A percentile compares a stretch with the other conserved stretches of the same genome.
Evolutionary conservation across 306 rosid species (phyloP).

Genomic region (Malus sieversii): DNA sequence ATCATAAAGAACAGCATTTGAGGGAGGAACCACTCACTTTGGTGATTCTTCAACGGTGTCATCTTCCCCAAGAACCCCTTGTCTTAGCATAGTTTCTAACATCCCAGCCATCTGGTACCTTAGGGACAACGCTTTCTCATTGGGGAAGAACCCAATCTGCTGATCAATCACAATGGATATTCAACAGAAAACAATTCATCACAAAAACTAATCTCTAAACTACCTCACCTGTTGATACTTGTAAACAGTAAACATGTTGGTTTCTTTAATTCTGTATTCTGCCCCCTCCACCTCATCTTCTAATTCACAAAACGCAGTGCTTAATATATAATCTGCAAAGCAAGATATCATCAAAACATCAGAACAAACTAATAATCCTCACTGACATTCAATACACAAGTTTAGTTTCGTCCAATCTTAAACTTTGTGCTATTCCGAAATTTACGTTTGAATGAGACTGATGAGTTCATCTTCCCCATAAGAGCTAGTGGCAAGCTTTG

Average conservation of each 20-base stretch:
- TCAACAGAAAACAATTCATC: slow-evolving; percentile 46
- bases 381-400: not conserved
- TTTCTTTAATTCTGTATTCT: slow-evolving; percentile 89
- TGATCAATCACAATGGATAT: slow-evolving; percentile 58
- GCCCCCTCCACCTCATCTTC: slow-evolving; percentile 65
- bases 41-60: slow-evolving; percentile 97
- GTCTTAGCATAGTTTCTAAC: slow-evolving; percentile 77
- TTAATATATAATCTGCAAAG: slow-evolving; percentile 63
- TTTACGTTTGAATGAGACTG: slow-evolving; percentile 93
- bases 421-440: not conserved
- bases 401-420: not conserved
- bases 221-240: slow-evolving; percentile 89
- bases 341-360: slow-evolving; percentile 9
- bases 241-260: slow-evolving; percentile 85
- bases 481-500: slow-evolving; percentile 80
- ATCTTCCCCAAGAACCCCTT: slow-evolving; percentile 94
- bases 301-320: slow-evolving; percentile 51
- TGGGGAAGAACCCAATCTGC: slow-evolving; percentile 92
- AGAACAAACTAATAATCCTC: not conserved
- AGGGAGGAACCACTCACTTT: slow-evolving; percentile 38
- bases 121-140: slow-evolving; percentile 76
- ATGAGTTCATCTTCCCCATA: slow-evolving; percentile 91
- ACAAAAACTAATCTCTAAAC: slow-evolving; percentile 9
- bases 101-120: slow-evolving; percentile 95
- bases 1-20: not conserved